Evolutionary conservation across 73 alveolate genomes (phyloP).

Genomic region (Paramecium caudatum): DNA sequence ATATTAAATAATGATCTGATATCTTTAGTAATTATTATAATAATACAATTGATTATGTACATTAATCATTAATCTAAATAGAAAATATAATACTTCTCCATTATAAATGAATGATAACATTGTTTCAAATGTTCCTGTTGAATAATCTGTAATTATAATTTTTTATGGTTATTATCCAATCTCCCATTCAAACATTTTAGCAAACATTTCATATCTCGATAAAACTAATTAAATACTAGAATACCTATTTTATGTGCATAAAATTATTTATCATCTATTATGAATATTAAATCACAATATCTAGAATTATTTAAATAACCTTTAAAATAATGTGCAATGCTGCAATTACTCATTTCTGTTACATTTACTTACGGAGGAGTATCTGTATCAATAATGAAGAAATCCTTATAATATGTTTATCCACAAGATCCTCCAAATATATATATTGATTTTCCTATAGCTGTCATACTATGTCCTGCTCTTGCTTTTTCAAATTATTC

Average conservation of each 20-base stretch:
- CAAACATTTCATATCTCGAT: slow-evolving; percentile 81
- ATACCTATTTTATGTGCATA: slow-evolving; percentile 94
- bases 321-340: slow-evolving; percentile 70
- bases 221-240: too few species aligned
- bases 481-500: slow-evolving; percentile 85
- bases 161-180: slow-evolving; percentile 79
- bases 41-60: slow-evolving; percentile 78
- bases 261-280: slow-evolving; percentile 82
- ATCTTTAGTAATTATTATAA: slow-evolving; percentile 83
- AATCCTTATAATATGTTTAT: slow-evolving; percentile 82
- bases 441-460: slow-evolving; percentile 78
- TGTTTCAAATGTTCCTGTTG: slow-evolving; percentile 79
- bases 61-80: slow-evolving; percentile 81
- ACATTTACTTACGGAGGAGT: slow-evolving; percentile 83
- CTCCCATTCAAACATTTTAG: slow-evolving; percentile 82
- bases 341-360: slow-evolving; percentile 56
- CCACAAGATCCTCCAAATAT: slow-evolving; percentile 95
- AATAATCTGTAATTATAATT: slow-evolving; percentile 79
- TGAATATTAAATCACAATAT: slow-evolving; percentile 85
- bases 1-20: slow-evolving; percentile 84
- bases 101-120: slow-evolving; percentile 81
- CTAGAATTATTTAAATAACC: slow-evolving; percentile 79
- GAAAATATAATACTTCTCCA: slow-evolving; percentile 86
- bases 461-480: slow-evolving; percentile 92
- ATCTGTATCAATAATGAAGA: slow-evolving; percentile 84